These are phyloP conservation scores for Pseudoscleropodium purum DNA, from an alignment of 225 moss, liverwort and hornwort species.

Conservation along the genomic window DNA sequence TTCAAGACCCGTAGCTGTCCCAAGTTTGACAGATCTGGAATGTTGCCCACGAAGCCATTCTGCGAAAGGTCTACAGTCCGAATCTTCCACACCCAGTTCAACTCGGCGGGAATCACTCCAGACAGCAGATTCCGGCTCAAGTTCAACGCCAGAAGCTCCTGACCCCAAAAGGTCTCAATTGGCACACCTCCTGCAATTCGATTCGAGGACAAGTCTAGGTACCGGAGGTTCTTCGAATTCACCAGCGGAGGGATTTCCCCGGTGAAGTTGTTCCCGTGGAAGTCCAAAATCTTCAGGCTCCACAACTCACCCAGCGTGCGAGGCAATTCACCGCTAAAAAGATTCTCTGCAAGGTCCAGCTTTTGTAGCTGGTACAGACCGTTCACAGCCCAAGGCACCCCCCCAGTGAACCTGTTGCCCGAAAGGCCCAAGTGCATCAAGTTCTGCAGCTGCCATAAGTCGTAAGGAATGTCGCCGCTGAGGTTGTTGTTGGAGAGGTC, in stretches of 20 bases:
- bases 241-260: slow-evolving; percentile 12
- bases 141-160: slow-evolving; percentile 9
- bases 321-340: slow-evolving; percentile 21
- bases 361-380: slow-evolving; percentile 18
- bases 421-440: slow-evolving; percentile 19
- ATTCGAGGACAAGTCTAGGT: slow-evolving; percentile 46
- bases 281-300: slow-evolving; percentile 35
- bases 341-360: slow-evolving; percentile 17
- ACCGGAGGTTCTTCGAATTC: slow-evolving; percentile 5
- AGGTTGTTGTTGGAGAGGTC: slow-evolving; percentile 42
- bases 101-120: slow-evolving; percentile 3
- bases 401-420: slow-evolving; percentile 24
- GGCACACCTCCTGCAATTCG: slow-evolving; percentile 13
- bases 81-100: slow-evolving; percentile 14
- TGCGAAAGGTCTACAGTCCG: slow-evolving; percentile 26
- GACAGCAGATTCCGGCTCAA: slow-evolving; percentile 32
- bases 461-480: slow-evolving; percentile 31
- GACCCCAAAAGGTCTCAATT: background rate
- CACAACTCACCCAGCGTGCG: slow-evolving; percentile 14
- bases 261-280: slow-evolving; percentile 30
- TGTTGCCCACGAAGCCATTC: slow-evolving; percentile 26
- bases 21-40: slow-evolving; percentile 34
- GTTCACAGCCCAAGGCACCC: slow-evolving; percentile 7
- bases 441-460: slow-evolving; percentile 24
- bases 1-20: slow-evolving; percentile 5